Percentiles rank a stretch among this genome's conserved stretches.
Conservation (phyloP, 192 early-diverging fungal genomes). For the Rhizoclosmatium sp. region DNA sequence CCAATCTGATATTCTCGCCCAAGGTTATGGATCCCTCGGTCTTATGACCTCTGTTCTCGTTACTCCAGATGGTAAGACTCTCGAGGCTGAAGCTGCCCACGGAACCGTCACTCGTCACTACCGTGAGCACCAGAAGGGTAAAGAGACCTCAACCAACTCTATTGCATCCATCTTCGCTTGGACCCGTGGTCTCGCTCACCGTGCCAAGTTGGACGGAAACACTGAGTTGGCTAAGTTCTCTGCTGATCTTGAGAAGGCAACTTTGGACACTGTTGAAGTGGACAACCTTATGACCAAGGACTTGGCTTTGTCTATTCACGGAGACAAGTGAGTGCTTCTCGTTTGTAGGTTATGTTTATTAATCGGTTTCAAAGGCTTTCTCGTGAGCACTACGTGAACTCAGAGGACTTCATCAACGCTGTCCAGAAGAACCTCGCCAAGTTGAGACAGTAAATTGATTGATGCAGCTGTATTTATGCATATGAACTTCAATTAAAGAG, state of each 20-base stretch:
- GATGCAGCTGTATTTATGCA: background rate
- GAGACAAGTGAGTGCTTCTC: conserved; percentile 60
- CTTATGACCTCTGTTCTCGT: conserved; percentile 97
- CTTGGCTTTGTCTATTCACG: conserved; percentile 93
- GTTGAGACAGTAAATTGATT: conserved; percentile 5
- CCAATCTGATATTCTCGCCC: conserved; percentile 95
- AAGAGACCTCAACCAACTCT: conserved; percentile 93
- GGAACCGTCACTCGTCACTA: conserved; percentile 96
- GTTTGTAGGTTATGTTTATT: conserved; percentile 15
- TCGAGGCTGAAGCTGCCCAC: conserved; percentile 97
- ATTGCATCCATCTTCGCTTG: conserved; percentile 95
- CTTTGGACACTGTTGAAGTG: conserved; percentile 86
- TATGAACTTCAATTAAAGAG: background rate
- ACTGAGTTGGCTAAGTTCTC: conserved; percentile 76
- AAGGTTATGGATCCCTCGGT: conserved; percentile 91
- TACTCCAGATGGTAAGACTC: conserved; percentile 89
- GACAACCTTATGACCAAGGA: conserved; percentile 97
- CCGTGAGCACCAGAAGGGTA: conserved; percentile 94
- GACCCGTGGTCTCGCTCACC: conserved; percentile 90
- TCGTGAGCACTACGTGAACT: conserved; percentile 86
- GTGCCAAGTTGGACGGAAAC: conserved; percentile 92
- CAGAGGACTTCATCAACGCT: conserved; percentile 85
- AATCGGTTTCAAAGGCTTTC: conserved; percentile 53
- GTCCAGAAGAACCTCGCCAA: conserved; percentile 66
- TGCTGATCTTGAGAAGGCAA: conserved; percentile 83